A percentile compares a stretch with the other conserved stretches of the same genome.
Evolutionary conservation across 805 yeast species (phyloP).

Genomic region (Saccharomyces mikatae): DNA sequence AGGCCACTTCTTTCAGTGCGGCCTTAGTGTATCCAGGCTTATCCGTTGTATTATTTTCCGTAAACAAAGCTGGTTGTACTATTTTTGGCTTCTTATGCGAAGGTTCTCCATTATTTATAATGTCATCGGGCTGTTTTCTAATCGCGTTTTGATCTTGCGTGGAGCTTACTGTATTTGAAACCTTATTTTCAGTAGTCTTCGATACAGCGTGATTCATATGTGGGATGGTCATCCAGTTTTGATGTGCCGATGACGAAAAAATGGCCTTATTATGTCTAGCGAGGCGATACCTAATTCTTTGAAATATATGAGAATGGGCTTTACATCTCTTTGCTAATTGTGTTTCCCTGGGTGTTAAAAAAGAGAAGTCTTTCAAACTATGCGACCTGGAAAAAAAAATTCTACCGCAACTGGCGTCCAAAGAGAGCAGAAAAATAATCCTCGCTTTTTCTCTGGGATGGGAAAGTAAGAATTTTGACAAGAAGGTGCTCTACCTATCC

Average conservation of each 20-base stretch:
- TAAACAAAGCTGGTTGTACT: not conserved
- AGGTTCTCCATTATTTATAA: not conserved
- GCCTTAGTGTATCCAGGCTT: not conserved
- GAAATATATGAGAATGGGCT: not conserved
- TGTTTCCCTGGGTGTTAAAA: not conserved
- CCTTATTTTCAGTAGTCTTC: not conserved
- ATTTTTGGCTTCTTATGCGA: not conserved
- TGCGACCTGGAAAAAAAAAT: not conserved
- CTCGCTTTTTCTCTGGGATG: not conserved
- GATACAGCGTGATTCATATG: not conserved
- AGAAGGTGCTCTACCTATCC: not conserved
- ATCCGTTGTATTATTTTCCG: not conserved
- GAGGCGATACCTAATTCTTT: not conserved
- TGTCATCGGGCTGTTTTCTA: not conserved
- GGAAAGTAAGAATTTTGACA: not conserved
- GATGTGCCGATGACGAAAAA: not conserved
- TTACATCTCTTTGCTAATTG: not conserved
- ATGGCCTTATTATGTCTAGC: not conserved
- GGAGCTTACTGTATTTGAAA: not conserved
- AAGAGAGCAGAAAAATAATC: not conserved
- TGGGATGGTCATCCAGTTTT: not conserved
- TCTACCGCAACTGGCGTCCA: not conserved
- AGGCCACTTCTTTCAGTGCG: not conserved
- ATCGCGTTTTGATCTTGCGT: not conserved
- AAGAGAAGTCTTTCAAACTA: not conserved